Conservation (phyloP, 495 filamentous ascomycete species). For the Lasiosphaeria ovina region DNA sequence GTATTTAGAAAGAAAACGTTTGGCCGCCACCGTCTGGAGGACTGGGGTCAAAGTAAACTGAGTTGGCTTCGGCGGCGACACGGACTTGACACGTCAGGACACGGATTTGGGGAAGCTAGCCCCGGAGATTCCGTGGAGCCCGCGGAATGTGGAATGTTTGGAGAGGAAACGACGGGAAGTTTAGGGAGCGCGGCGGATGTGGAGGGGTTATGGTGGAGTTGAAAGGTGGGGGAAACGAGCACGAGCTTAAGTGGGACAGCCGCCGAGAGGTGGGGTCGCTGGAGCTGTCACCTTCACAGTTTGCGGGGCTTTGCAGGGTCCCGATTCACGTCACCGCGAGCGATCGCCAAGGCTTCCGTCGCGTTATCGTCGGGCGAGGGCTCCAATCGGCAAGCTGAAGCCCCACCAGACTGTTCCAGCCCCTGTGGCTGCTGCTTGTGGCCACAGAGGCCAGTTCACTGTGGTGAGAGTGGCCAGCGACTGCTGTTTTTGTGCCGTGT, state of each 20-base stretch:
- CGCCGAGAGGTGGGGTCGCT: not conserved
- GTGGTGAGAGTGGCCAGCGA: no score
- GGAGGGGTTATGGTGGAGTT: not conserved
- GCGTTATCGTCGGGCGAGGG: constrained; percentile 1
- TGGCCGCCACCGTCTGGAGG: not conserved
- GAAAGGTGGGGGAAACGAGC: not conserved
- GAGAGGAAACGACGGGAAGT: no score
- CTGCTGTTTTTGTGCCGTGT: no score
- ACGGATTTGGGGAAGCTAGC: not conserved
- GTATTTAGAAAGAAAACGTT: not conserved
- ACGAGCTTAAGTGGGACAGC: not conserved
- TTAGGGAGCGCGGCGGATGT: not conserved
- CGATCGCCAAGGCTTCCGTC: not conserved
- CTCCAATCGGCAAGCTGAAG: not conserved
- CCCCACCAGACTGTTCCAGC: not conserved
- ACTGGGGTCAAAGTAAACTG: not conserved
- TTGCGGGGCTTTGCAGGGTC: not conserved
- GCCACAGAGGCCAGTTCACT: not conserved
- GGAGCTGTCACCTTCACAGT: not conserved
- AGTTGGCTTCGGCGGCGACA: not conserved
- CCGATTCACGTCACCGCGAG: not conserved
- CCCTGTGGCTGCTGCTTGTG: not conserved
- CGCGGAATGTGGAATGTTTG: not conserved
- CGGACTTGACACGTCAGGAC: not conserved
- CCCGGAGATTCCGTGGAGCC: not conserved